Conservation (phyloP, 345 rosid genomes). For the Linum trigynum region DNA sequence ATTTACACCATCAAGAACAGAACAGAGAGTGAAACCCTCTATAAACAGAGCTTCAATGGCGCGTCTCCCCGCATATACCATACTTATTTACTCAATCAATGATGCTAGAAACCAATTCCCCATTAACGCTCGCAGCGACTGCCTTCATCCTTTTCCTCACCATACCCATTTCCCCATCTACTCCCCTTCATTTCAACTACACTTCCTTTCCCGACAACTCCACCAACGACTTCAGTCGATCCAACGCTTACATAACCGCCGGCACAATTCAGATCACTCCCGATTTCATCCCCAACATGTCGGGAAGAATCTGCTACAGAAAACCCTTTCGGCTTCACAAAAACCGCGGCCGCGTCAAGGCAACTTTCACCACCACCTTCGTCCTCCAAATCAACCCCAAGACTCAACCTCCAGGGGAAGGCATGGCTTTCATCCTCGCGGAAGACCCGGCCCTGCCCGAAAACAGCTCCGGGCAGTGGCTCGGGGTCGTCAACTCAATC, state of each 20-base stretch:
- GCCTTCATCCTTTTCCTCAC: not conserved
- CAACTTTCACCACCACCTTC: not conserved
- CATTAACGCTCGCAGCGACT: not conserved
- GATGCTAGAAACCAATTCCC: no score
- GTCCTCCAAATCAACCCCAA: not conserved
- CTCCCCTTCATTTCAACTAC: not conserved
- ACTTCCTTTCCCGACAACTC: not conserved
- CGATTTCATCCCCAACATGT: not conserved
- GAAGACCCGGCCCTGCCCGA: not conserved
- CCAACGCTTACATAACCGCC: conserved; percentile 1
- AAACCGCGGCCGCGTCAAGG: not conserved
- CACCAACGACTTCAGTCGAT: not conserved
- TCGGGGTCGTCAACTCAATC: not conserved
- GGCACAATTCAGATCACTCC: not conserved
- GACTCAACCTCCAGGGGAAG: not conserved
- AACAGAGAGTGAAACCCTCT: no score
- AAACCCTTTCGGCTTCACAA: not conserved
- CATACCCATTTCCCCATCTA: not conserved
- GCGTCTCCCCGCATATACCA: no score
- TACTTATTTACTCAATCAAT: no score
- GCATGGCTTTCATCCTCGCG: not conserved
- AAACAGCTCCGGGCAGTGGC: not conserved
- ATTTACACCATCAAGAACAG: no score
- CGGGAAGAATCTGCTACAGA: not conserved
- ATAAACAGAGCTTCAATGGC: no score